Percentiles rank a stretch among this genome's conserved stretches.
Conservation (phyloP, 805 yeast species). For the Lipomyces starkeyi region DNA sequence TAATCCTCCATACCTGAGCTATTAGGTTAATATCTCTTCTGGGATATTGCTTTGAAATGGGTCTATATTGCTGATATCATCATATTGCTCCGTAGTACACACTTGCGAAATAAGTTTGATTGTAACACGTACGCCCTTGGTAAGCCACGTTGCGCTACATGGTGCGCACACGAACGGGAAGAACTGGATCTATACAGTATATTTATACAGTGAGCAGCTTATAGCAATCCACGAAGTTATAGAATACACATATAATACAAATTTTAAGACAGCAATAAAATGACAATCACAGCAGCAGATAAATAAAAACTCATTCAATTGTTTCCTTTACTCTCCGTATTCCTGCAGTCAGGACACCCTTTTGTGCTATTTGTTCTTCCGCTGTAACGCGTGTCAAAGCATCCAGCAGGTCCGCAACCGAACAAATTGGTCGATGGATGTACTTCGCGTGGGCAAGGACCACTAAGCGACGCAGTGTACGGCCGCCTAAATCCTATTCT, state of each 20-base stretch:
- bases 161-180: background rate
- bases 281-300: background rate
- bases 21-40: background rate
- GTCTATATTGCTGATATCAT: background rate
- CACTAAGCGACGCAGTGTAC: slow-evolving; percentile 25
- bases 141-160: no score
- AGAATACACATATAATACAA: background rate
- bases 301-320: background rate
- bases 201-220: background rate
- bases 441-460: slow-evolving; percentile 35
- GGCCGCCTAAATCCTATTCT: slow-evolving; percentile 28
- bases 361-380: slow-evolving; percentile 12
- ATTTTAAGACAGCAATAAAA: background rate
- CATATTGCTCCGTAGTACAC: background rate
- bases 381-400: slow-evolving; percentile 16
- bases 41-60: background rate
- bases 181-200: no score
- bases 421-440: slow-evolving; percentile 24
- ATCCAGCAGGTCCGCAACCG: slow-evolving; percentile 20
- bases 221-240: background rate
- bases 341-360: background rate
- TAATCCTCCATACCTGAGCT: background rate
- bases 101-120: no score
- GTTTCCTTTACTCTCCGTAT: background rate
- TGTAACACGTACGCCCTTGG: background rate